Conservation (phyloP, 345 rosid species). For the Pistacia integerrima region DNA sequence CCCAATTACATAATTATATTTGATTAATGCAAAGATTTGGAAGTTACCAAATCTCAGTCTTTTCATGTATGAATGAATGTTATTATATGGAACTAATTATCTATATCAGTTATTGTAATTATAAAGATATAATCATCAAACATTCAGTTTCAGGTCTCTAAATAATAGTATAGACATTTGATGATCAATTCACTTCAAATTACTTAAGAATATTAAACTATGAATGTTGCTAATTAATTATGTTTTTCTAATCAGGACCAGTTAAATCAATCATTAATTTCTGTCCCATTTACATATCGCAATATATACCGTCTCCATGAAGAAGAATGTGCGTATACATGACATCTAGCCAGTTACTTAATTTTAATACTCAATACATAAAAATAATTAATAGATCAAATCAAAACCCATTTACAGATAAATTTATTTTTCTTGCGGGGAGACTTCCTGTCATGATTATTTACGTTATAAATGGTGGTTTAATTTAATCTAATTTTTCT, state of each 20-base stretch:
- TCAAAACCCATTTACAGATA: not conserved
- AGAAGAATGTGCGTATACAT: too few species aligned
- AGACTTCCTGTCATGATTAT: not conserved
- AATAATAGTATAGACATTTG: too few species aligned
- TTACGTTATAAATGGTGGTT: not conserved
- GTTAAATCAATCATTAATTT: too few species aligned
- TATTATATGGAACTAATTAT: not conserved
- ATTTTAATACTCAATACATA: not conserved
- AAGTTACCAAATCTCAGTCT: conserved; percentile 16
- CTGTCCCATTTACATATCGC: too few species aligned
- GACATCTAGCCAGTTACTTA: too few species aligned
- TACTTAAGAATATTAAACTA: too few species aligned
- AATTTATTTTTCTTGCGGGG: not conserved
- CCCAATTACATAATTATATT: conserved; percentile 4
- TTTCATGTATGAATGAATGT: conserved; percentile 1
- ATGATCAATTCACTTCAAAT: too few species aligned
- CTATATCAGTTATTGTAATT: not conserved
- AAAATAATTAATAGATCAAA: not conserved
- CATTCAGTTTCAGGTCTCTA: too few species aligned
- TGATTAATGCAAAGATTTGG: conserved; percentile 21
- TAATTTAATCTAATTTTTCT: too few species aligned
- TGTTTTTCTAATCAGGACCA: too few species aligned
- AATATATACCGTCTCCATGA: too few species aligned
- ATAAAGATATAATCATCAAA: not conserved
- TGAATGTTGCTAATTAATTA: too few species aligned